Conservation (phyloP, 306 rosid species). For the Pterocarpus macrocarpus region DNA sequence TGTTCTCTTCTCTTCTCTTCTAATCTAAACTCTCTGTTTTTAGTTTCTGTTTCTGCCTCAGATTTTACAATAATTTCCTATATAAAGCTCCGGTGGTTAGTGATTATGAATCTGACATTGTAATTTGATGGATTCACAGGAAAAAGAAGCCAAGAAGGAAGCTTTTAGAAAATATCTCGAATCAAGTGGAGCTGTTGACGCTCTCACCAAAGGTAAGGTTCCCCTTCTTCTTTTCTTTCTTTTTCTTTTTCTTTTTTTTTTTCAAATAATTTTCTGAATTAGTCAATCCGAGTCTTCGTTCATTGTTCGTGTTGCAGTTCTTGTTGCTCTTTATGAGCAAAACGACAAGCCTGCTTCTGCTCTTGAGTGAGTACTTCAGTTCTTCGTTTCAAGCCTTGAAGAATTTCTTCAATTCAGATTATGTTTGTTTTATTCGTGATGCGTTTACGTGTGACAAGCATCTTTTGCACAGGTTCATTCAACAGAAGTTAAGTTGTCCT, state of each 20-base stretch:
- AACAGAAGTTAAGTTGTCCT: slow-evolving; percentile 86
- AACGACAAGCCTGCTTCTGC: slow-evolving; percentile 96
- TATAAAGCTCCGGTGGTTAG: too few relatives aligned
- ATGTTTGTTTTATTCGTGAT: neutral
- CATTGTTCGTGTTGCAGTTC: slow-evolving; percentile 60
- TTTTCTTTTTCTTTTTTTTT: neutral
- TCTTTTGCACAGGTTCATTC: slow-evolving; percentile 72
- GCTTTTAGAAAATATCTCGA: slow-evolving; percentile 92
- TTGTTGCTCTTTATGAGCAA: slow-evolving; percentile 93
- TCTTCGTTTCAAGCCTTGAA: neutral
- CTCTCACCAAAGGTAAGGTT: slow-evolving; percentile 85
- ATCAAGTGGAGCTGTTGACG: slow-evolving; percentile 91
- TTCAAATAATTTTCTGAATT: slow-evolving; percentile 1
- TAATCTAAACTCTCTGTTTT: neutral
- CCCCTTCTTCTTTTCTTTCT: neutral
- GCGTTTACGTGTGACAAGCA: neutral
- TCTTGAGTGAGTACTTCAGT: slow-evolving; percentile 68
- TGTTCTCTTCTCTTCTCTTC: slow-evolving; percentile 42
- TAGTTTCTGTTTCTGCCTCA: neutral
- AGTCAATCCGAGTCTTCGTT: neutral
- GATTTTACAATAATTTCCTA: neutral
- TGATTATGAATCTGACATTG: neutral
- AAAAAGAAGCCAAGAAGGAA: slow-evolving; percentile 93
- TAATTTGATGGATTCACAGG: slow-evolving; percentile 47
- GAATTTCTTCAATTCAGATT: slow-evolving; percentile 22